Conservation (phyloP, 768 basidiomycete species). For the Tricholoma sp. region DNA sequence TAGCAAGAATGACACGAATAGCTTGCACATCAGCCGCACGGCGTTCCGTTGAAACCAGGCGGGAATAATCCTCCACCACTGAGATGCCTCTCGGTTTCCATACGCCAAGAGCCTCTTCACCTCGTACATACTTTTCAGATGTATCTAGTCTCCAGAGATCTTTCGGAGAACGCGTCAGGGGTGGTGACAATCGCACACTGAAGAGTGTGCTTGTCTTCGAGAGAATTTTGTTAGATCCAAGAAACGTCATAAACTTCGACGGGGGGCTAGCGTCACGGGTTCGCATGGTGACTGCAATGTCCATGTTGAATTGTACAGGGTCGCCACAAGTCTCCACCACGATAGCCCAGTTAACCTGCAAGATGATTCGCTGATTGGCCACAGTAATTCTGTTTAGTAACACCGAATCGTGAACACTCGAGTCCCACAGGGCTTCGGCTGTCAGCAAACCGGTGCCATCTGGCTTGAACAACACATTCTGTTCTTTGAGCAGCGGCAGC, state of each 20-base stretch:
- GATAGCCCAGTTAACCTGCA: conserved; percentile 74
- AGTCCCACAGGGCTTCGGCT: conserved; percentile 86
- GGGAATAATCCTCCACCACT: conserved; percentile 80
- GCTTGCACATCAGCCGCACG: conserved; percentile 88
- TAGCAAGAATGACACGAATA: conserved; percentile 68
- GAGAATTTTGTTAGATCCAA: conserved; percentile 72
- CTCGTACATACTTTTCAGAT: conserved; percentile 89
- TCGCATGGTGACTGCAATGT: conserved; percentile 79
- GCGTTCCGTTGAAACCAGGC: conserved; percentile 65
- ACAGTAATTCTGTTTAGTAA: conserved; percentile 84
- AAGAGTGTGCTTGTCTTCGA: conserved; percentile 83
- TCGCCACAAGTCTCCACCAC: conserved; percentile 81
- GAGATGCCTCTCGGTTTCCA: conserved; percentile 91
- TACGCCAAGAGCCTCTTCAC: conserved; percentile 75
- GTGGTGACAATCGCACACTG: conserved; percentile 73
- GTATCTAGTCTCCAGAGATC: conserved; percentile 96
- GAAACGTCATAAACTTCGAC: conserved; percentile 68
- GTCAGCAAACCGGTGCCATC: conserved; percentile 77
- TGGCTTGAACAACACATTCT: conserved; percentile 66
- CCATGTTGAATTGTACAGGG: conserved; percentile 85
- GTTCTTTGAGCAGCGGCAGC: conserved; percentile 69
- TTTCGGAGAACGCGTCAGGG: conserved; percentile 77
- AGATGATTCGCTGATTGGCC: conserved; percentile 68
- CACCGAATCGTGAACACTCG: conserved; percentile 81
- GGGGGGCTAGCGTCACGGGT: conserved; percentile 83